Conservation (phyloP, 106 monocot species). For the Dendrobium officinale region DNA sequence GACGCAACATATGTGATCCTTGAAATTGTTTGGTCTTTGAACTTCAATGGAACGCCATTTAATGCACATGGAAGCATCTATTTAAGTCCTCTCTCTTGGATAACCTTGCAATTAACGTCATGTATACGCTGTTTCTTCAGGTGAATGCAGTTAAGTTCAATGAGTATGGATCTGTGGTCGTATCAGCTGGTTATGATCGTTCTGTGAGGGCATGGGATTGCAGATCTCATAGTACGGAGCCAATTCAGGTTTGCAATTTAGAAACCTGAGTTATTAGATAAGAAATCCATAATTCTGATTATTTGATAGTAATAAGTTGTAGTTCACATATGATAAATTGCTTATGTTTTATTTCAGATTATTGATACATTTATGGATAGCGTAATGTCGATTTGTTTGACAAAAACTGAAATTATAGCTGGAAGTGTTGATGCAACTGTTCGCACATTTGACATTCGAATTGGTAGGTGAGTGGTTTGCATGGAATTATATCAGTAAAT, state of each 20-base stretch:
- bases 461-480: slow-evolving; percentile 61
- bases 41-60: no score
- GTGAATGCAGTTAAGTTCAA: slow-evolving; percentile 97
- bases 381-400: slow-evolving; percentile 88
- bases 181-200: slow-evolving; percentile 97
- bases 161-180: slow-evolving; percentile 76
- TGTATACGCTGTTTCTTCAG: slow-evolving; percentile 28
- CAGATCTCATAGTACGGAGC: slow-evolving; percentile 95
- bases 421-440: slow-evolving; percentile 98
- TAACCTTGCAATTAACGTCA: neutral
- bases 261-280: neutral
- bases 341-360: slow-evolving; percentile 33
- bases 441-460: slow-evolving; percentile 97
- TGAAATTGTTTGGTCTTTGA: no score
- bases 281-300: neutral
- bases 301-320: neutral
- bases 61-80: no score
- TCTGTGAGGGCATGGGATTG: slow-evolving; percentile 94
- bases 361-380: slow-evolving; percentile 94
- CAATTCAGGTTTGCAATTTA: slow-evolving; percentile 65
- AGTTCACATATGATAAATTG: neutral
- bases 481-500: neutral
- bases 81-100: neutral
- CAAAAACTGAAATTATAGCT: slow-evolving; percentile 94
- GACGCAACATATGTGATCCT: no score